Evolutionary conservation across 176 grass and related monocot species (phyloP).

Genomic region (Musa beccarii): DNA sequence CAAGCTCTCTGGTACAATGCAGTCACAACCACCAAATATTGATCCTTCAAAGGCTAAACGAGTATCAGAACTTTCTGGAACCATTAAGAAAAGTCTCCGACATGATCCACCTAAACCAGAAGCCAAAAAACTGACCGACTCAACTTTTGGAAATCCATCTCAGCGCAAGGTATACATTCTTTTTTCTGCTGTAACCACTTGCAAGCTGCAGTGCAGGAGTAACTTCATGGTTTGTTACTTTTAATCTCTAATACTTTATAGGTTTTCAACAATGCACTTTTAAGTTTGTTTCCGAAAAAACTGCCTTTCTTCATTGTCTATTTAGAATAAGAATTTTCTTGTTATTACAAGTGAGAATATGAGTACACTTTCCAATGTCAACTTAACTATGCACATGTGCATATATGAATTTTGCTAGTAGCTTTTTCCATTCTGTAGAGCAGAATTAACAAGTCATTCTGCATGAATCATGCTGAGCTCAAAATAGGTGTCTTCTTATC

Average conservation of each 20-base stretch:
- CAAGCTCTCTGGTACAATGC: slow-evolving; percentile 70
- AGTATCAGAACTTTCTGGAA: slow-evolving; percentile 46
- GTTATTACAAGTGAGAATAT: too few species aligned
- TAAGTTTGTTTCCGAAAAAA: too few species aligned
- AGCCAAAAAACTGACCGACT: slow-evolving; percentile 46
- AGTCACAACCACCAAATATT: slow-evolving; percentile 39
- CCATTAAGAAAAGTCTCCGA: slow-evolving; percentile 39
- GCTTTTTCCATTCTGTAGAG: too few species aligned
- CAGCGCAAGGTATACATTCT: slow-evolving; percentile 47
- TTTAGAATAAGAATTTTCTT: too few species aligned
- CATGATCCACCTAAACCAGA: slow-evolving; percentile 36
- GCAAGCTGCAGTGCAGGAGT: too few species aligned
- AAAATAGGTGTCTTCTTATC: too few species aligned
- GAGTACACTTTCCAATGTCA: too few species aligned
- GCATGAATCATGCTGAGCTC: not conserved
- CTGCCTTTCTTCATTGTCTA: too few species aligned
- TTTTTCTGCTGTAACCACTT: not conserved
- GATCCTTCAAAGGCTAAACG: slow-evolving; percentile 46
- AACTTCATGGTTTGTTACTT: too few species aligned
- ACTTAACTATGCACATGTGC: too few species aligned
- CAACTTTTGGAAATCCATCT: slow-evolving; percentile 47
- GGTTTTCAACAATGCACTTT: too few species aligned
- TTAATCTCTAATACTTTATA: not conserved
- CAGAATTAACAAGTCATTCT: not conserved
- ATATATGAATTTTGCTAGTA: too few species aligned